Conservation (phyloP, 352 stramenopile species). For the Phytophthora niederhauseri region DNA sequence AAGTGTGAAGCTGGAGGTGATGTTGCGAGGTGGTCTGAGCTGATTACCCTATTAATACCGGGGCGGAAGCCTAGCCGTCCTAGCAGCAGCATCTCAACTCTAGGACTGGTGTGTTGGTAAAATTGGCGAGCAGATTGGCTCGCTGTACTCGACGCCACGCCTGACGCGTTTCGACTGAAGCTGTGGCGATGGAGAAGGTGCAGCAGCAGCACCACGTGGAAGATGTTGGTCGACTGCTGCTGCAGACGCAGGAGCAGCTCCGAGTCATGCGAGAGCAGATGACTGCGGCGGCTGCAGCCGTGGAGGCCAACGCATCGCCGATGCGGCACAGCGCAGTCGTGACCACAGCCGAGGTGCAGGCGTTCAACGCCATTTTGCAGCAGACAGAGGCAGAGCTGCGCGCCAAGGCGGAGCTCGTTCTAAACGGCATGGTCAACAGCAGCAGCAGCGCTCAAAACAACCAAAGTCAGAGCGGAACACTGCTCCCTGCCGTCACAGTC, state of each 20-base stretch:
- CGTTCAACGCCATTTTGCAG: constrained; percentile 75
- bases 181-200: constrained; percentile 66
- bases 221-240: constrained; percentile 78
- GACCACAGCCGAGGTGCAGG: constrained; percentile 42
- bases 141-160: constrained; percentile 7
- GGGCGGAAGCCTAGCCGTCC: constrained; percentile 2
- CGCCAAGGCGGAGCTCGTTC: constrained; percentile 83
- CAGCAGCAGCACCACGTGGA: constrained; percentile 85
- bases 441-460: constrained; percentile 37
- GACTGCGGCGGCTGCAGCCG: constrained; percentile 37
- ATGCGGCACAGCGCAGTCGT: constrained; percentile 38
- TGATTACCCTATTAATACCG: constrained; percentile 33
- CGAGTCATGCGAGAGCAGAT: constrained; percentile 78
- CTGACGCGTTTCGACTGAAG: not conserved
- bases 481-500: constrained; percentile 35
- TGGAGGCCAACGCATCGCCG: constrained; percentile 38
- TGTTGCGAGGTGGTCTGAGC: not conserved
- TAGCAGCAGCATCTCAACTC: constrained; percentile 20
- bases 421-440: constrained; percentile 68
- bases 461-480: constrained; percentile 22
- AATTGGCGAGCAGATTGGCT: constrained; percentile 27
- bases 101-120: constrained; percentile 9
- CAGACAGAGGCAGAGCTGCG: constrained; percentile 70
- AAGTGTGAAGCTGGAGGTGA: constrained; percentile 14
- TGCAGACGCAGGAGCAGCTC: constrained; percentile 85